Evolutionary conservation across 2,329 filamentous ascomycete genomes (phyloP).

Genomic region (Fusarium sp.): DNA sequence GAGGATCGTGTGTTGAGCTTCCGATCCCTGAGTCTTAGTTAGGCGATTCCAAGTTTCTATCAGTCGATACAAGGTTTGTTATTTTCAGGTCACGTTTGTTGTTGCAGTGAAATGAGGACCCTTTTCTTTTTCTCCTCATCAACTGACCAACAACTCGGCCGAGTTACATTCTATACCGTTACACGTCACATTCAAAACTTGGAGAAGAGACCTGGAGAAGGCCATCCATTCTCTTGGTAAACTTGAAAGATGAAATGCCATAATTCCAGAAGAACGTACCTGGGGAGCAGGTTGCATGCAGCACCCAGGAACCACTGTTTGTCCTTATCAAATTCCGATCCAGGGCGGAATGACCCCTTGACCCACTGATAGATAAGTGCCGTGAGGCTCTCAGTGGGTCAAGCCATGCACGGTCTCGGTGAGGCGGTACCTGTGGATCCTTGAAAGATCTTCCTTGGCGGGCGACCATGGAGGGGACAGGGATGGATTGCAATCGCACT

Average conservation of each 20-base stretch:
- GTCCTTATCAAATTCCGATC: neutral
- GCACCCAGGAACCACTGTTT: too few relatives aligned
- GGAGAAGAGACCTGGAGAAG: neutral
- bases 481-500: slow-evolving; percentile 1
- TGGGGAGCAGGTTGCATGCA: neutral
- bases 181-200: neutral
- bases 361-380: slow-evolving; percentile 19
- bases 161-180: neutral
- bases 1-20: neutral
- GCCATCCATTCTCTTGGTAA: neutral
- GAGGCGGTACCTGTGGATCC: slow-evolving; percentile 9
- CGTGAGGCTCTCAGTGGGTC: slow-evolving; percentile 16
- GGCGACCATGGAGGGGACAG: neutral
- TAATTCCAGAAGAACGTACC: neutral
- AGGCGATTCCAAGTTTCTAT: slow-evolving; percentile 13
- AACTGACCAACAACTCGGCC: neutral
- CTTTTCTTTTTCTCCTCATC: neutral
- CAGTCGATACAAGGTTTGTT: neutral
- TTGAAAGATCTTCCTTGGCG: slow-evolving; percentile 15
- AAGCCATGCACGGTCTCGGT: slow-evolving; percentile 4
- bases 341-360: neutral
- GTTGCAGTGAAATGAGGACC: neutral
- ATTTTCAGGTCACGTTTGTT: neutral
- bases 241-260: neutral
- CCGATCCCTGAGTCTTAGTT: neutral